Percentiles rank a stretch among this genome's conserved stretches.
Evolutionary conservation across 805 yeast genomes (phyloP).

Genomic region (Clavispora vitiphila): DNA sequence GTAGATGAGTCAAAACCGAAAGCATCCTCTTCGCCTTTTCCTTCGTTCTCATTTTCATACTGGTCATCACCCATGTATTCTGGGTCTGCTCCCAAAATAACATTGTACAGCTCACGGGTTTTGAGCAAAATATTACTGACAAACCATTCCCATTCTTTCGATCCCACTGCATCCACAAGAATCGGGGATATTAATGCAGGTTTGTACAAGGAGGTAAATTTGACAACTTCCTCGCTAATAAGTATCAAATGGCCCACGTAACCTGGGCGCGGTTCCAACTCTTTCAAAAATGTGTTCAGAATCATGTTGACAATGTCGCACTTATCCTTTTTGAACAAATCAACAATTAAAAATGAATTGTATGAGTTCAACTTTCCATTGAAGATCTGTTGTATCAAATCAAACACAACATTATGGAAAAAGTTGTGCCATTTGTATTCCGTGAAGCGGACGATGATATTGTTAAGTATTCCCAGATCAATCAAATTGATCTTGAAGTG

Average conservation of each 20-base stretch:
- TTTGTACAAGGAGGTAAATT: slow-evolving; percentile 62
- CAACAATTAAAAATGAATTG: slow-evolving; percentile 47
- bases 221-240: slow-evolving; percentile 93
- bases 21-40: slow-evolving; percentile 7
- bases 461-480: slow-evolving; percentile 65
- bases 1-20: slow-evolving; percentile 30
- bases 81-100: slow-evolving; percentile 46
- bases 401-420: slow-evolving; percentile 95
- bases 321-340: slow-evolving; percentile 22
- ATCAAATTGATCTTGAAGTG: slow-evolving; percentile 73
- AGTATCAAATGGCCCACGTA: slow-evolving; percentile 96
- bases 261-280: slow-evolving; percentile 65
- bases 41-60: slow-evolving; percentile 3
- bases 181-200: slow-evolving; percentile 57
- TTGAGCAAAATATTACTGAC: slow-evolving; percentile 44
- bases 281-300: slow-evolving; percentile 50
- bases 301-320: slow-evolving; percentile 17
- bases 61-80: slow-evolving; percentile 10
- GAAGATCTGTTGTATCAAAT: slow-evolving; percentile 88
- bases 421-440: slow-evolving; percentile 95
- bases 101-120: slow-evolving; percentile 53
- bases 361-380: slow-evolving; percentile 91
- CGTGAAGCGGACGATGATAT: slow-evolving; percentile 71
- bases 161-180: slow-evolving; percentile 53
- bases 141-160: slow-evolving; percentile 43